phyloP scores from a whole-genome alignment of 768 basidiomycete species.

The Chalciporus chontae region DNA sequence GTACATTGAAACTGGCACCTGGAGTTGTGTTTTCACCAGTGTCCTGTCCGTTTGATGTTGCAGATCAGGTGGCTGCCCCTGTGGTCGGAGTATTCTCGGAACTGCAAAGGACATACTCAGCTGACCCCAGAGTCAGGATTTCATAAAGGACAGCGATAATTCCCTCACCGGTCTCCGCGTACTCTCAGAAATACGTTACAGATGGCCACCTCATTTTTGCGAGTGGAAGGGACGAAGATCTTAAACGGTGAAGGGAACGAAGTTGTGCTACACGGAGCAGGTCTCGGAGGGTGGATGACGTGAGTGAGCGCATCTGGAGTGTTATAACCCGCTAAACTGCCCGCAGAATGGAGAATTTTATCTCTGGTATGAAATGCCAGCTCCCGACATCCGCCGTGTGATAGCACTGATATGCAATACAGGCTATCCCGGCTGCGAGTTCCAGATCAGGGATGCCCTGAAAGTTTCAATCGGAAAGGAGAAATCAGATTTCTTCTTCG shows the following conservation, averaged over 20 bases:
- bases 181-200: background rate
- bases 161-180: background rate
- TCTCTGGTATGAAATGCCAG: background rate
- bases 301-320: conserved; percentile 34
- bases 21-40: no score
- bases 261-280: conserved; percentile 60
- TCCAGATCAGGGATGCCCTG: conserved; percentile 64
- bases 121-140: background rate
- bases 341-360: background rate
- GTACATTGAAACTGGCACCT: no score
- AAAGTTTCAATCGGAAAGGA: conserved; percentile 56
- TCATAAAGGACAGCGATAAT: background rate
- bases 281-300: conserved; percentile 83
- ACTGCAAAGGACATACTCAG: background rate
- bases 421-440: conserved; percentile 76
- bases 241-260: conserved; percentile 52
- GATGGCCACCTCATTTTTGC: conserved; percentile 47
- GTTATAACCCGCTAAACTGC: background rate
- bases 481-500: conserved; percentile 75
- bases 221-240: conserved; percentile 53
- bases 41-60: no score
- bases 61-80: background rate
- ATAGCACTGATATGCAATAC: conserved; percentile 2
- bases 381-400: background rate
- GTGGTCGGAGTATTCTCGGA: background rate